Base-by-base conservation (phyloP, 192 early-diverging fungal species). In the Gryganskiella cystojenkinii region DNA sequence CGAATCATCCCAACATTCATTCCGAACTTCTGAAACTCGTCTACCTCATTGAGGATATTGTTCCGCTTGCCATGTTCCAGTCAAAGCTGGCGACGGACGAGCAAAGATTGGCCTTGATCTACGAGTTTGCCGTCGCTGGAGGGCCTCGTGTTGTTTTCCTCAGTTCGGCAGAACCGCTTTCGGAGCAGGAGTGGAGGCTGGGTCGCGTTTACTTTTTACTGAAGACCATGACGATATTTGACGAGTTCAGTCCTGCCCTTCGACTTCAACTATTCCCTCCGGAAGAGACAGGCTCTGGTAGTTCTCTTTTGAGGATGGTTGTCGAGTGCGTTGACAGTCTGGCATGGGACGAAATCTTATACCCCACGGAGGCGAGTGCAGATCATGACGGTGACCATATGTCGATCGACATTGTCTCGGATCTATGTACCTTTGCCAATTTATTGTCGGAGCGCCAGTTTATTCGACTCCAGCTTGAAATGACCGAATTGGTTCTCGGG, bases 221-320 rank as follows among this genome's bases (percentile, higher is more conserved):
- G 20, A 60, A 61, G 28, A 45, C 40, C 4, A 27, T 78, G 9
- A 54, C 74, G 3, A 46, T 66, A 3, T 69, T 69, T 52, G 74
- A 78, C 40, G 74, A 78, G 34, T 47, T 64, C 3, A 52, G 65
- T 0, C 47, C 61, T 4, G 3, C n/a, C 0, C 31, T 78, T 13
- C 74, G 69, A n/a, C 55, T 69, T 37, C 61, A 64, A 47, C 55
- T 78, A 0, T 78, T 64, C 44, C 74, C 74, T 28, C 14, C 30
- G 2, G 27, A 53, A 19, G 61, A 43, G 4, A 31, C 14, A 10
- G 11, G 45, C 22, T 10, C 8, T 3, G 42, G 42, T 35, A 49
- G 13, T 10, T 64, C 66, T 9, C 22, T 64, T 2, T 47, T 78
- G 5, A 28, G 15, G 22, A 57, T 5, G 19, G 20, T 78, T n/a